Conservation (phyloP, 2,329 filamentous ascomycete genomes). For the Talaromyces sp. region DNA sequence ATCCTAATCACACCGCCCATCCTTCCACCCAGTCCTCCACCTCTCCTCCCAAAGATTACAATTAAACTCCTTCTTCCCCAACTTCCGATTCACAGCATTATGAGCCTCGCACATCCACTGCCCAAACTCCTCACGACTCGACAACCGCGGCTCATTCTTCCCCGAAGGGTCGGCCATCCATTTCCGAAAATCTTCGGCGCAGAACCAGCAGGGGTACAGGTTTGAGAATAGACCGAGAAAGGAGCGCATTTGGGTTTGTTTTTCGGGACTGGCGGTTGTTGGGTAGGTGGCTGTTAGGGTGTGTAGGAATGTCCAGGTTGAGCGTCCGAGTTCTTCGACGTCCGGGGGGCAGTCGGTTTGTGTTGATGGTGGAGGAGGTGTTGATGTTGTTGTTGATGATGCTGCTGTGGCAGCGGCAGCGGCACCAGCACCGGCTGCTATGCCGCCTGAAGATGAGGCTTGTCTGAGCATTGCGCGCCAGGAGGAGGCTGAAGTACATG, state of each 20-base stretch:
- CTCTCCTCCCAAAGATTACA: conserved; percentile 87
- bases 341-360: conserved; percentile 78
- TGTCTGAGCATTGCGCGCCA: conserved; percentile 44
- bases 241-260: conserved; percentile 69
- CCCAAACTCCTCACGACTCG: conserved; percentile 45
- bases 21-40: conserved; percentile 82
- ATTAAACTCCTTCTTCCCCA: conserved; percentile 89
- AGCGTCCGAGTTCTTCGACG: conserved; percentile 78
- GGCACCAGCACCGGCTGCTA: conserved; percentile 20
- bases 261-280: conserved; percentile 55
- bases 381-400: conserved; percentile 25
- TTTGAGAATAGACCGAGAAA: conserved; percentile 79
- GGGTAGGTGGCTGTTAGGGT: conserved; percentile 87
- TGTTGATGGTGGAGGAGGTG: conserved; percentile 18
- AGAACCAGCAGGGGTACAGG: conserved; percentile 93
- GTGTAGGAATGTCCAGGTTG: conserved; percentile 90
- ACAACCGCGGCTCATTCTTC: conserved; percentile 58
- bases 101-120: conserved; percentile 49
- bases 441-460: conserved; percentile 22
- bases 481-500: conserved; percentile 45
- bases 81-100: conserved; percentile 57
- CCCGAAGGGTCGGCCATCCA: conserved; percentile 63
- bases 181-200: conserved; percentile 80
- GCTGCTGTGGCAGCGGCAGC: conserved; percentile 27
- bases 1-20: conserved; percentile 57